These are phyloP conservation scores for Aristolochia californica DNA, from an alignment of 164 flowering plant species.

Conservation along the genomic window DNA sequence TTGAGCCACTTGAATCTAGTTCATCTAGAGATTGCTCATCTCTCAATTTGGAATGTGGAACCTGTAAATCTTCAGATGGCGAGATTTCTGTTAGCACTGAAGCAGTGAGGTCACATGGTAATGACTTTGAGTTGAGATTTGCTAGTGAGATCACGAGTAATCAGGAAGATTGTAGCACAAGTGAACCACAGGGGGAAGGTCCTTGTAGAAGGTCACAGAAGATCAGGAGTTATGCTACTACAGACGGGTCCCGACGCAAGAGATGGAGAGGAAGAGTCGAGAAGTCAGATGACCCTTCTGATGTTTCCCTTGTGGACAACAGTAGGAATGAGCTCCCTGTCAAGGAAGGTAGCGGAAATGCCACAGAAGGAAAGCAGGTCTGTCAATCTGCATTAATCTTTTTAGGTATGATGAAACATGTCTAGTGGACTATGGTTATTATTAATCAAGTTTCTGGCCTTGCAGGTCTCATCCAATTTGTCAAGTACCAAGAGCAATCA, in stretches of 20 bases:
- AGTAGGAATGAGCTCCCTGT: conserved; percentile 21
- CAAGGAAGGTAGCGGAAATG: conserved; percentile 3
- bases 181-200: conserved; percentile 33
- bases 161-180: conserved; percentile 80
- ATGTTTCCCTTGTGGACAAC: conserved; percentile 18
- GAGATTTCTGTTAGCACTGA: conserved; percentile 36
- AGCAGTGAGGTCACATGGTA: conserved; percentile 18
- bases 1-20: conserved; percentile 3
- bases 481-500: conserved; percentile 2
- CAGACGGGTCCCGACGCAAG: conserved; percentile 66
- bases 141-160: conserved; percentile 32
- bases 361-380: conserved; percentile 28
- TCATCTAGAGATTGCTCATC: conserved; percentile 31
- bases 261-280: conserved; percentile 90
- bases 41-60: conserved; percentile 25
- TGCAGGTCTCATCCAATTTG: too few species aligned
- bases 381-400: not conserved
- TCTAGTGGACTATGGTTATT: too few species aligned
- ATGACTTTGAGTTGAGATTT: conserved; percentile 47
- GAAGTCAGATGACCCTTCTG: conserved; percentile 19
- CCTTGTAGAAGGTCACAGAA: conserved; percentile 26
- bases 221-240: conserved; percentile 38
- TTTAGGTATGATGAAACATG: too few species aligned
- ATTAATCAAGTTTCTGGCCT: too few species aligned
- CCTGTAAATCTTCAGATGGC: conserved; percentile 38